A percentile compares a stretch with the other conserved stretches of the same genome.
These are phyloP conservation scores for Candida gigantensis DNA, from an alignment of 1,139 yeast genomes.

Conservation along the genomic window DNA sequence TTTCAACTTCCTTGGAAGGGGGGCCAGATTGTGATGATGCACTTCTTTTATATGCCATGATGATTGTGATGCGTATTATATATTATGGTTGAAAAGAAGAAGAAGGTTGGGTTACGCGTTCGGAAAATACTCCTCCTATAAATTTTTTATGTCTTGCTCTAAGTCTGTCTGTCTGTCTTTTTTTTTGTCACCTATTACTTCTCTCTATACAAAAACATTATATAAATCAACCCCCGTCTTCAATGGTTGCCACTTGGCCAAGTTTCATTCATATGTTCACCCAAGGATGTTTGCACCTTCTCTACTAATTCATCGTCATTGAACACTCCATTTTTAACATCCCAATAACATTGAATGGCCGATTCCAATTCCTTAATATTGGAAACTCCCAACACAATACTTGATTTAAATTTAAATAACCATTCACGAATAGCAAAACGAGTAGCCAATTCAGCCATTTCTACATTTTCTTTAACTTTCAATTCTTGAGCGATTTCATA, in stretches of 20 bases:
- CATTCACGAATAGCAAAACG: conserved; percentile 71
- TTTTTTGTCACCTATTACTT: conserved; percentile 8
- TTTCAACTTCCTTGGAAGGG: conserved; percentile 14
- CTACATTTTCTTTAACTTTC: conserved; percentile 45
- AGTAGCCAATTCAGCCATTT: conserved; percentile 80
- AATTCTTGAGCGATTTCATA: conserved; percentile 51
- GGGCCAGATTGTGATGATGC: conserved; percentile 6
- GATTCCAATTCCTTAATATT: conserved; percentile 58
- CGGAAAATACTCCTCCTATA: background rate
- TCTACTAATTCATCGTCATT: conserved; percentile 47
- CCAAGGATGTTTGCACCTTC: conserved; percentile 47
- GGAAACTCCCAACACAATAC: conserved; percentile 77
- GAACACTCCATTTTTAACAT: conserved; percentile 36
- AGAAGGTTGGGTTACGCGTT: conserved; percentile 2
- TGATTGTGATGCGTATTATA: background rate
- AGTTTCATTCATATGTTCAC: conserved; percentile 62
- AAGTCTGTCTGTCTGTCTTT: background rate
- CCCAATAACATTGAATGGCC: conserved; percentile 62
- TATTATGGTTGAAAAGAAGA: background rate
- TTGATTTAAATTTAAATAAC: conserved; percentile 43
- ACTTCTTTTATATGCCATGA: conserved; percentile 13
- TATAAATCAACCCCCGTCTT: too few relatives aligned
- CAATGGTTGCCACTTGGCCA: conserved; percentile 68
- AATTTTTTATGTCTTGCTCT: background rate
- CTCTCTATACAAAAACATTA: too few relatives aligned